phyloP scores from a whole-genome alignment of 495 filamentous ascomycete species.

The Lophium mytilinum region DNA sequence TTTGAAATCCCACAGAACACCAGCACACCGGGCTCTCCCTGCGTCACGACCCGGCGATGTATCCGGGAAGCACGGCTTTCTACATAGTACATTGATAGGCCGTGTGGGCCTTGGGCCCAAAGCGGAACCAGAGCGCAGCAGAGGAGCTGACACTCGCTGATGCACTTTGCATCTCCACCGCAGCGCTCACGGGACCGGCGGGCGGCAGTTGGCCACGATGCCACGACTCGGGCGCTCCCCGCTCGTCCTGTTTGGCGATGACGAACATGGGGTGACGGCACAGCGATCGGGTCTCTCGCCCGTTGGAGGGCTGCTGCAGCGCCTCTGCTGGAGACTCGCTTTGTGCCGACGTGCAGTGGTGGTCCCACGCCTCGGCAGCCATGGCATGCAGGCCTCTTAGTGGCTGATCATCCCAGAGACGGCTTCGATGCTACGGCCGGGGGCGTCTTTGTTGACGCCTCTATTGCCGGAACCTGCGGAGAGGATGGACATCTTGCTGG shows the following conservation, averaged over 20 bases:
- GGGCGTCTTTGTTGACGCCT: background rate
- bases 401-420: constrained; percentile 17
- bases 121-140: too few species aligned
- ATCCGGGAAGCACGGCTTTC: too few species aligned
- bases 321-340: background rate
- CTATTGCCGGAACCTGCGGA: constrained; percentile 15
- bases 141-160: too few species aligned
- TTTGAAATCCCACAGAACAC: too few species aligned
- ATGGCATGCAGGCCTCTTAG: background rate
- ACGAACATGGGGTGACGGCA: background rate
- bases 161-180: too few species aligned
- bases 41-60: too few species aligned
- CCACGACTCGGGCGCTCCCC: too few species aligned
- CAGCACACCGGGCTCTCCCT: too few species aligned
- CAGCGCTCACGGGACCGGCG: too few species aligned
- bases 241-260: background rate
- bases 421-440: background rate
- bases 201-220: too few species aligned
- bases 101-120: too few species aligned
- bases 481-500: constrained; percentile 9
- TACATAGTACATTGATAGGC: too few species aligned
- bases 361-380: constrained; percentile 17
- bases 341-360: background rate
- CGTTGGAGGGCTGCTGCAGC: background rate
- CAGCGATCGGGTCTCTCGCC: background rate